These are phyloP conservation scores for Candida dendrica DNA, from an alignment of 805 yeast species.

Conservation along the genomic window DNA sequence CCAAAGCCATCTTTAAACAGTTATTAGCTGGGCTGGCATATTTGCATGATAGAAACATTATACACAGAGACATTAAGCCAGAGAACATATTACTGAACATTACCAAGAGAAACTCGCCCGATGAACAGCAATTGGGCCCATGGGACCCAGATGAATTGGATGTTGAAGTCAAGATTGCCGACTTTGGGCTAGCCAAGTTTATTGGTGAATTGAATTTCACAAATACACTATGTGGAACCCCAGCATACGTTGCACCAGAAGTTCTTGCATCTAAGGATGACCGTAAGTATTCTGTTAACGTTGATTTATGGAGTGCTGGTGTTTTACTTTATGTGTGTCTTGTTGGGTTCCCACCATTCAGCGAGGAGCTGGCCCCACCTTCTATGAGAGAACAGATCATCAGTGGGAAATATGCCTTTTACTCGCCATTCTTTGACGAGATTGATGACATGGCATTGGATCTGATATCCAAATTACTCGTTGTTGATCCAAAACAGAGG, in stretches of 20 bases:
- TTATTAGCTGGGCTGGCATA: slow-evolving; percentile 57
- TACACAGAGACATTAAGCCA: slow-evolving; percentile 76
- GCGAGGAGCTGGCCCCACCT: slow-evolving; percentile 78
- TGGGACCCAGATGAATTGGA: slow-evolving; percentile 49
- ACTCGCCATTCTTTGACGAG: slow-evolving; percentile 74
- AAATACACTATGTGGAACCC: slow-evolving; percentile 78
- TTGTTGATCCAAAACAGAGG: slow-evolving; percentile 60
- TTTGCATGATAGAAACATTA: slow-evolving; percentile 62
- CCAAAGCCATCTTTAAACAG: slow-evolving; percentile 57
- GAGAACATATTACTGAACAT: slow-evolving; percentile 58
- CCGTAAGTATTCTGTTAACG: slow-evolving; percentile 59
- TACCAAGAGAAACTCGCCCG: slow-evolving; percentile 30
- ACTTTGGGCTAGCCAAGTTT: slow-evolving; percentile 61
- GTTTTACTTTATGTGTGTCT: slow-evolving; percentile 71
- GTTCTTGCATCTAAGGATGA: slow-evolving; percentile 41
- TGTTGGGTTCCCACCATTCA: slow-evolving; percentile 82
- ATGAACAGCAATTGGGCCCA: slow-evolving; percentile 26
- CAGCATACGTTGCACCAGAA: slow-evolving; percentile 85
- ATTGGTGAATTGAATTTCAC: slow-evolving; percentile 70
- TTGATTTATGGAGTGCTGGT: slow-evolving; percentile 80
- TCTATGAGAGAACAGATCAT: slow-evolving; percentile 69
- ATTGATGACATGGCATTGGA: slow-evolving; percentile 61
- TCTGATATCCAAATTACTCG: slow-evolving; percentile 52
- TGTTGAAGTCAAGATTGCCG: slow-evolving; percentile 69
- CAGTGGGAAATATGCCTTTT: slow-evolving; percentile 62